phyloP scores from a whole-genome alignment of 306 rosid species.

The Gastrolobium villosum region DNA sequence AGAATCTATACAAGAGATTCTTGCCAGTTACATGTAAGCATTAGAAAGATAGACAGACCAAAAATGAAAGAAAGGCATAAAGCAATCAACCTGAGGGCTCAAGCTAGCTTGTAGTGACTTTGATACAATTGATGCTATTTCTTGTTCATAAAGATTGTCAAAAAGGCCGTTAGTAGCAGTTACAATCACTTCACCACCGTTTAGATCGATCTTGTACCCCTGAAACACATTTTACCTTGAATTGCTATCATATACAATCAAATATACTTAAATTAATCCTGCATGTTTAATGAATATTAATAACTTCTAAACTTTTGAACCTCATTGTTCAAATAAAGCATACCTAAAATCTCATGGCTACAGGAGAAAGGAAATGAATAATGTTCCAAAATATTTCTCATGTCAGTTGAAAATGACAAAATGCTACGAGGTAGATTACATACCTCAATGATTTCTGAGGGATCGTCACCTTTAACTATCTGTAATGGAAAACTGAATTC shows the following conservation, averaged over 20 bases:
- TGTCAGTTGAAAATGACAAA: constrained; percentile 10
- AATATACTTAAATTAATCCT: constrained; percentile 24
- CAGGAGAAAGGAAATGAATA: constrained; percentile 1
- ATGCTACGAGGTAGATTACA: constrained; percentile 11
- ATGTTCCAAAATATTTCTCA: constrained; percentile 20
- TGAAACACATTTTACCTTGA: constrained; percentile 50
- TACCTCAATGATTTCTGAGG: constrained; percentile 70
- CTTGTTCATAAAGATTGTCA: constrained; percentile 84
- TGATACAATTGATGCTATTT: constrained; percentile 62
- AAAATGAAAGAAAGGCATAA: constrained; percentile 23
- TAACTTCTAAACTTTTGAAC: constrained; percentile 26
- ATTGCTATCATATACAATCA: constrained; percentile 18
- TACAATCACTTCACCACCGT: constrained; percentile 75
- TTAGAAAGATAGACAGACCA: neutral
- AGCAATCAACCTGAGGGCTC: constrained; percentile 67
- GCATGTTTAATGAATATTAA: constrained; percentile 4
- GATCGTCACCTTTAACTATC: constrained; percentile 63
- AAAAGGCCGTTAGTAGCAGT: constrained; percentile 85
- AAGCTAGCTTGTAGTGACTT: constrained; percentile 59
- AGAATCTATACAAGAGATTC: too few species aligned
- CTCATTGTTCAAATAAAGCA: constrained; percentile 14
- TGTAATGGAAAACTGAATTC: constrained; percentile 73
- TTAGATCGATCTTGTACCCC: constrained; percentile 62
- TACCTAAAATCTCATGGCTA: constrained; percentile 23
- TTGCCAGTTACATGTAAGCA: neutral